Evolutionary conservation across 2,329 filamentous ascomycete species (phyloP).

Genomic region (Alternaria brassicicola): DNA sequence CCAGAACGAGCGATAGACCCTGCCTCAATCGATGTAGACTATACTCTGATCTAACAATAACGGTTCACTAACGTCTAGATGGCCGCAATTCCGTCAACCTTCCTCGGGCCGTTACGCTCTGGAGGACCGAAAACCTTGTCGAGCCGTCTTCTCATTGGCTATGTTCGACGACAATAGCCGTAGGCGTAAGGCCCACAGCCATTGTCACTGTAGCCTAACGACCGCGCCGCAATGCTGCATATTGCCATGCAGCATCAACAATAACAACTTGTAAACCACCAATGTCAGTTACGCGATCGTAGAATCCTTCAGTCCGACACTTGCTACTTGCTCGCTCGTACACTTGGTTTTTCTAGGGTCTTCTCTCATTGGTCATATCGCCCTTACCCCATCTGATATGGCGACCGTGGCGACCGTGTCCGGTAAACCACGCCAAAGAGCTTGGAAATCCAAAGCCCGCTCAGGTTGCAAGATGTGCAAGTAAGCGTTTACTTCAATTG

Average conservation of each 20-base stretch:
- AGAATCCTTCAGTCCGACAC: background rate
- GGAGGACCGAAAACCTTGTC: background rate
- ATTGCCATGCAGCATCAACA: constrained; percentile 7
- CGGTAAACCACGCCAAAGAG: constrained; percentile 22
- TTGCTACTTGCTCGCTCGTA: constrained; percentile 1
- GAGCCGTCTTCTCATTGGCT: background rate
- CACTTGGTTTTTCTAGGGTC: background rate
- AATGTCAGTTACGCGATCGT: constrained; percentile 11
- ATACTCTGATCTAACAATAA: background rate
- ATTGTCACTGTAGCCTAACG: background rate
- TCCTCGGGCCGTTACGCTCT: background rate
- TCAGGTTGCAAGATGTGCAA: constrained; percentile 28
- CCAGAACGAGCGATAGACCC: background rate
- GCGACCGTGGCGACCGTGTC: constrained; percentile 5
- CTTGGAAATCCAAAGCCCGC: constrained; percentile 23
- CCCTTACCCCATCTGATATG: background rate
- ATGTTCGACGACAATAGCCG: background rate
- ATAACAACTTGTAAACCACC: background rate
- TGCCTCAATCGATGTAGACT: background rate
- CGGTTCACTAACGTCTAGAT: background rate
- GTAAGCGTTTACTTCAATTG: constrained; percentile 12
- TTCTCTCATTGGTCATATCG: background rate
- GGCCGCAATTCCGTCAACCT: background rate
- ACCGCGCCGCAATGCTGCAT: constrained; percentile 12
- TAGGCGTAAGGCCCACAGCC: background rate